These are phyloP conservation scores for Lobulomyces angularis DNA, from an alignment of 192 early-diverging fungal species.

Conservation along the genomic window DNA sequence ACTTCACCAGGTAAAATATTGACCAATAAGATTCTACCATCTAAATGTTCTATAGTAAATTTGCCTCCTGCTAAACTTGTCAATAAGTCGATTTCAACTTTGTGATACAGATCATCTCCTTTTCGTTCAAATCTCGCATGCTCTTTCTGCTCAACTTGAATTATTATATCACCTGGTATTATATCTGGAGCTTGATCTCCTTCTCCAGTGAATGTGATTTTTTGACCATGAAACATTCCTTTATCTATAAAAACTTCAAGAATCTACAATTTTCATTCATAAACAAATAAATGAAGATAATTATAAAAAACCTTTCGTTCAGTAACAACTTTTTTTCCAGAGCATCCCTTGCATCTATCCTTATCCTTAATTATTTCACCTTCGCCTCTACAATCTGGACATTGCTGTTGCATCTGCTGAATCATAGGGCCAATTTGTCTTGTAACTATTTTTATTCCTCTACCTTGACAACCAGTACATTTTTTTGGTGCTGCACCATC, in stretches of 20 bases:
- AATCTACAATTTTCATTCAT: conserved; percentile 34
- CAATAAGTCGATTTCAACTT: conserved; percentile 86
- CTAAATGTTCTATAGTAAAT: conserved; percentile 82
- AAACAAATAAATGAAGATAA: not conserved
- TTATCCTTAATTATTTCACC: conserved; percentile 86
- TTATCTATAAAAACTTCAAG: conserved; percentile 97
- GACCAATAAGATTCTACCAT: conserved; percentile 79
- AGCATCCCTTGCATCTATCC: conserved; percentile 81
- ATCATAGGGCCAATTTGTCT: conserved; percentile 99
- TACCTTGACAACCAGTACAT: conserved; percentile 75
- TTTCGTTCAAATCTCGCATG: conserved; percentile 88
- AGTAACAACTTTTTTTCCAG: conserved; percentile 70
- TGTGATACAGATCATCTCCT: conserved; percentile 82
- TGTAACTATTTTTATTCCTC: conserved; percentile 78
- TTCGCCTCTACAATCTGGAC: conserved; percentile 76
- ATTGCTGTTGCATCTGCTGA: conserved; percentile 98
- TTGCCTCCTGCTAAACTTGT: conserved; percentile 93
- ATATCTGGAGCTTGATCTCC: conserved; percentile 90
- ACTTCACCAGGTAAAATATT: conserved; percentile 86
- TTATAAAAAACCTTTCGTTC: conserved; percentile 70
- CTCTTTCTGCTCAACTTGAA: conserved; percentile 89
- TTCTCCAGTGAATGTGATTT: conserved; percentile 89
- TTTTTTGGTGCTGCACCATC: conserved; percentile 71
- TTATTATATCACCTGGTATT: conserved; percentile 95
- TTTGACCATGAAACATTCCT: conserved; percentile 94